phyloP scores from a whole-genome alignment of 1,139 yeast genomes.

The Diutina catenulata region DNA sequence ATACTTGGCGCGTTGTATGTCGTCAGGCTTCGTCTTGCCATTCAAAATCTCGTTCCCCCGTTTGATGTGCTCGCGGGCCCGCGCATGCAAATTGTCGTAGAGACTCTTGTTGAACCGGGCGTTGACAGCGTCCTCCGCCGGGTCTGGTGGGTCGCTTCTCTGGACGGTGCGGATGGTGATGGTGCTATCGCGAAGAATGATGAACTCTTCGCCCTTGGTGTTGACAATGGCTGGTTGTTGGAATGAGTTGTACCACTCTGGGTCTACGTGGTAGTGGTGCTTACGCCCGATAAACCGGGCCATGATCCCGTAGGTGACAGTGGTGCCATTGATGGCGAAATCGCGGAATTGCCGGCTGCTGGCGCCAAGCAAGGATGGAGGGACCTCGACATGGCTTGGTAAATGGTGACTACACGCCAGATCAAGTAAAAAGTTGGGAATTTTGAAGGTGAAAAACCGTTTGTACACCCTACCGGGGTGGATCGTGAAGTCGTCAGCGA shows the following conservation, averaged over 20 bases:
- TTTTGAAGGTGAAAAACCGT: conserved; percentile 14
- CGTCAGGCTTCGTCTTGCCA: too few species aligned
- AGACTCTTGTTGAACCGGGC: conserved; percentile 11
- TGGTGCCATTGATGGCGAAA: conserved; percentile 11
- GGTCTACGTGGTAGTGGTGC: conserved; percentile 14
- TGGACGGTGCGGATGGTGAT: conserved; percentile 22
- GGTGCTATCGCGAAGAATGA: conserved; percentile 24
- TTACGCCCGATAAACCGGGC: conserved; percentile 15
- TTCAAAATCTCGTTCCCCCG: conserved; percentile 14
- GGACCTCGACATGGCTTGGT: conserved; percentile 13
- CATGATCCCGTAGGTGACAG: conserved; percentile 12
- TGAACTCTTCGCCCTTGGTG: conserved; percentile 29
- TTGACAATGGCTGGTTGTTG: conserved; percentile 21
- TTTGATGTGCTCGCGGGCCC: conserved; percentile 19
- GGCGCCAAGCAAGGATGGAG: conserved; percentile 13
- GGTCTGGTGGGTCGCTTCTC: conserved; percentile 9
- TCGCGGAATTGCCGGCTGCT: conserved; percentile 8
- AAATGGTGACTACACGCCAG: conserved; percentile 14
- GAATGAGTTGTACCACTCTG: conserved; percentile 10
- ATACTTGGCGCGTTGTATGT: too few species aligned
- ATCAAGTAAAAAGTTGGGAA: conserved; percentile 14
- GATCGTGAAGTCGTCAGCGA: conserved; percentile 11
- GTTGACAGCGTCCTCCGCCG: conserved; percentile 7
- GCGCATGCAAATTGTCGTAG: conserved; percentile 17
- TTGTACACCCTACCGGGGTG: conserved; percentile 9